These are phyloP conservation scores for Claviceps arundinis DNA, from an alignment of 2,329 filamentous ascomycete species.

Conservation along the genomic window DNA sequence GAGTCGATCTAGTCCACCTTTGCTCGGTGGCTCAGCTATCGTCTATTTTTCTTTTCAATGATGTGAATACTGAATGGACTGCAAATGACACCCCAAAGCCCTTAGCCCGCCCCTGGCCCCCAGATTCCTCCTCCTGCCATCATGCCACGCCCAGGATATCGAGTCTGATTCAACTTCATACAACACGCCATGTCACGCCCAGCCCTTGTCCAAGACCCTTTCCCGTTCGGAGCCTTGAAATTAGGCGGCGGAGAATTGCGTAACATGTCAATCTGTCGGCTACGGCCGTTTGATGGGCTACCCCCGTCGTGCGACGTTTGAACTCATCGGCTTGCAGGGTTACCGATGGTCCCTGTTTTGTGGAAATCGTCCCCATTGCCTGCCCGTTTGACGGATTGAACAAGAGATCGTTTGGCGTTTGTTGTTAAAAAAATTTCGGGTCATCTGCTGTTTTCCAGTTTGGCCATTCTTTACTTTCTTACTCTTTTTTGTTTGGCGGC, in stretches of 20 bases:
- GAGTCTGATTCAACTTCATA: not conserved
- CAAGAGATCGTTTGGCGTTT: not conserved
- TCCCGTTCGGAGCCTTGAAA: not conserved
- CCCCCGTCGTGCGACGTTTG: slow-evolving; percentile 2
- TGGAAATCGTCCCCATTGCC: not conserved
- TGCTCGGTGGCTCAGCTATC: not conserved
- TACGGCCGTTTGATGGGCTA: not conserved
- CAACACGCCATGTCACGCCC: not conserved
- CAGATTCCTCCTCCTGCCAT: not conserved
- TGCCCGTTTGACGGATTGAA: not conserved
- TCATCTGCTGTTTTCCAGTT: not conserved
- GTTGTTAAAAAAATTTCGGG: too few species aligned
- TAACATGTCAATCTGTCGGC: not conserved
- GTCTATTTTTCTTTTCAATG: not conserved
- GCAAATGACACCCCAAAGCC: not conserved
- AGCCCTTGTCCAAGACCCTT: not conserved
- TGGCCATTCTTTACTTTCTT: not conserved
- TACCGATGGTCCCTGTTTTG: not conserved
- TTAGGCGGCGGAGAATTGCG: slow-evolving; percentile 3
- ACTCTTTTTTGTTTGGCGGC: not conserved
- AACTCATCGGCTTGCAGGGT: slow-evolving; percentile 6
- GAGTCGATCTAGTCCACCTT: not conserved
- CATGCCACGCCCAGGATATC: not conserved
- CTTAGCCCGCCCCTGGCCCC: too few species aligned
- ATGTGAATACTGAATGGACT: not conserved